phyloP scores from a whole-genome alignment of 179 eudicot species.

The Beta lomatogona region DNA sequence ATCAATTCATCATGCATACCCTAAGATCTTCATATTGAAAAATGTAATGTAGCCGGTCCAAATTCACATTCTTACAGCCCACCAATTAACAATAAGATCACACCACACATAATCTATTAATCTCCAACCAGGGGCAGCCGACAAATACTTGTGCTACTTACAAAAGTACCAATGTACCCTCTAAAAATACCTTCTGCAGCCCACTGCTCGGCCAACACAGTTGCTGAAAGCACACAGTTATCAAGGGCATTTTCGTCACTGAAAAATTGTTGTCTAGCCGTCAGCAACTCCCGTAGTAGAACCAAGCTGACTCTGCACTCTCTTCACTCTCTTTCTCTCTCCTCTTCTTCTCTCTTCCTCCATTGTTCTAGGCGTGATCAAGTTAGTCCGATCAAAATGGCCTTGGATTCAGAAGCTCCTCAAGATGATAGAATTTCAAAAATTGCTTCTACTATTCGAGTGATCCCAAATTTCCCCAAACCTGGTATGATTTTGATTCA shows the following conservation, averaged over 20 bases:
- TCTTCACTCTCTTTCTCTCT: background rate
- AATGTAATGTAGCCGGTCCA: no score
- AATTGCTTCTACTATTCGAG: slow-evolving; percentile 64
- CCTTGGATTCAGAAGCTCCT: slow-evolving; percentile 37
- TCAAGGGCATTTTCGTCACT: slow-evolving; percentile 1
- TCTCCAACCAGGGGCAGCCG: no score
- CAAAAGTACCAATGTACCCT: no score
- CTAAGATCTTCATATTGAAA: no score
- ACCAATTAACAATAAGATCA: no score
- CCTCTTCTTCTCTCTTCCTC: background rate
- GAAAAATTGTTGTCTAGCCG: background rate
- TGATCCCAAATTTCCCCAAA: slow-evolving; percentile 84
- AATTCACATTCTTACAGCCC: no score
- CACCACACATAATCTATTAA: no score
- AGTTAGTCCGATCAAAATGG: slow-evolving; percentile 12
- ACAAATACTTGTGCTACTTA: no score
- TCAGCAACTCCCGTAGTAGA: background rate
- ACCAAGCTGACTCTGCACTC: slow-evolving; percentile 9
- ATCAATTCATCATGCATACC: no score
- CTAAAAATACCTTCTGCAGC: no score
- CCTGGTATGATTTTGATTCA: slow-evolving; percentile 46
- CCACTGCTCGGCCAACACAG: no score
- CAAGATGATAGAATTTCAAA: slow-evolving; percentile 54
- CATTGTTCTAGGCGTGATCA: background rate
- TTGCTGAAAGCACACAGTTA: background rate